Conservation (phyloP, 129 eudicot genomes). For the Flaveria bidentis region DNA sequence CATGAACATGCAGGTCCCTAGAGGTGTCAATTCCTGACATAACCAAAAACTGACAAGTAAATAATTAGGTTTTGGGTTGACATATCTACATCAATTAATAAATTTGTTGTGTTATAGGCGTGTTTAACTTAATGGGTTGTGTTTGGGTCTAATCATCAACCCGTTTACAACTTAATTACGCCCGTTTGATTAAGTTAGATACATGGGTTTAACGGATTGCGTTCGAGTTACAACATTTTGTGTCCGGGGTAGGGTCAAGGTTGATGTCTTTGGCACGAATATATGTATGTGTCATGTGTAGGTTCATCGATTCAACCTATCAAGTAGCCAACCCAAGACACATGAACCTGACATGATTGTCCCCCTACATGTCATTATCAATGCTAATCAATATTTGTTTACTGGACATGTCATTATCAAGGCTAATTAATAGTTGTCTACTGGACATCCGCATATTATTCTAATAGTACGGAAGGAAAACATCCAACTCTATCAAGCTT, state of each 20-base stretch:
- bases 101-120: background rate
- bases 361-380: too few species aligned
- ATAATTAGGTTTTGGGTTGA: background rate
- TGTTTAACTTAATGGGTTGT: background rate
- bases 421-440: background rate
- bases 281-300: background rate
- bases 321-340: background rate
- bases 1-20: background rate
- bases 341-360: background rate
- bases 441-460: background rate
- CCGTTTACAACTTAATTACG: background rate
- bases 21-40: background rate
- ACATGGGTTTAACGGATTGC: background rate
- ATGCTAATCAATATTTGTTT: background rate
- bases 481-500: background rate
- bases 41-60: background rate
- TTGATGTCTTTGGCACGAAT: background rate
- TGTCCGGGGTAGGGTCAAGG: background rate
- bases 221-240: background rate
- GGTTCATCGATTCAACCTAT: background rate
- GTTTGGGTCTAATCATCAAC: background rate
- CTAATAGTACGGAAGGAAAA: background rate
- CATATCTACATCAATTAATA: background rate
- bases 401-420: too few species aligned
- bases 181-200: background rate